Evolutionary conservation across 768 basidiomycete genomes (phyloP).

Genomic region (Boletus barrowsii): DNA sequence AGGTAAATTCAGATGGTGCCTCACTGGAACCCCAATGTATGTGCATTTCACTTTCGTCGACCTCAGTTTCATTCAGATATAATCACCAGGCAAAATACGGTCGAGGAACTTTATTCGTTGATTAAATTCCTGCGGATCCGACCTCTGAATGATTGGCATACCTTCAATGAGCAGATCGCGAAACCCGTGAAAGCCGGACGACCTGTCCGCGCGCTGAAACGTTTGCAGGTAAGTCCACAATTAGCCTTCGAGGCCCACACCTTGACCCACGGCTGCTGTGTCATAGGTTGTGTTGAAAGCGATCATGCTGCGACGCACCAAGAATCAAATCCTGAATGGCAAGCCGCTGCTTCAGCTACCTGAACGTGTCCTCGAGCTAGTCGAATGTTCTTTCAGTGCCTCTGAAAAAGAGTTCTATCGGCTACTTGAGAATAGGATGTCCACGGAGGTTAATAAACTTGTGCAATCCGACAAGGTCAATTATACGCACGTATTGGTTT

Average conservation of each 20-base stretch:
- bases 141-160: conserved; percentile 76
- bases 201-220: conserved; percentile 71
- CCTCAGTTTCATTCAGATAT: background rate
- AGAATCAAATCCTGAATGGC: conserved; percentile 70
- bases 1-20: conserved; percentile 81
- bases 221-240: conserved; percentile 58
- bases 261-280: background rate
- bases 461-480: conserved; percentile 50
- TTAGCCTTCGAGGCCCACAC: background rate
- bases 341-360: conserved; percentile 83
- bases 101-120: conserved; percentile 86
- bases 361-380: conserved; percentile 60
- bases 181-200: conserved; percentile 72
- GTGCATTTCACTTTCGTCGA: conserved; percentile 3
- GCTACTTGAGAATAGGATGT: conserved; percentile 66
- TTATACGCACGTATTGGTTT: conserved; percentile 67
- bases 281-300: conserved; percentile 71
- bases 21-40: conserved; percentile 81
- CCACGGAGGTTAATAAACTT: conserved; percentile 63
- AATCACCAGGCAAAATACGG: conserved; percentile 71
- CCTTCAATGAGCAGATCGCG: conserved; percentile 76
- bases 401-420: conserved; percentile 80
- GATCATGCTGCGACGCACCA: conserved; percentile 87
- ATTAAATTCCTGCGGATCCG: conserved; percentile 84
- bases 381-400: conserved; percentile 74